A percentile compares a stretch with the other conserved stretches of the same genome.
Evolutionary conservation across 1,284 basidiomycete species (phyloP).

Genomic region (Naganishia sp.): DNA sequence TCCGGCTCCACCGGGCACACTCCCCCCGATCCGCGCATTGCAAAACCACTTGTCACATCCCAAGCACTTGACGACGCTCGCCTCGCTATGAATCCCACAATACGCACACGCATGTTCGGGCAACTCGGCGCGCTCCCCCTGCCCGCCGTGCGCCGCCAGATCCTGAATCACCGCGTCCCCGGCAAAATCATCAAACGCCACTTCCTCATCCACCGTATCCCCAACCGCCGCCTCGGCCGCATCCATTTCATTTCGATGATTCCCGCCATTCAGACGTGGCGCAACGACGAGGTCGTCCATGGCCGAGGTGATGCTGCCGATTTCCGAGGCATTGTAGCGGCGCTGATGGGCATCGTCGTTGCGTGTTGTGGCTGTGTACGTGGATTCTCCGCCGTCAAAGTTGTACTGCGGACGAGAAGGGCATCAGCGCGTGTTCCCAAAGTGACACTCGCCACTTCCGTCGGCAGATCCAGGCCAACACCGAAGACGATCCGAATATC

Average conservation of each 20-base stretch:
- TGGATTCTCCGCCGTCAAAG: slow-evolving; percentile 22
- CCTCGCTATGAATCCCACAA: slow-evolving; percentile 97
- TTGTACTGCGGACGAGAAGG: slow-evolving; percentile 1
- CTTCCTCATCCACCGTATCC: slow-evolving; percentile 66
- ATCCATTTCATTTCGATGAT: not conserved
- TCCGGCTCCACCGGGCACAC: not conserved
- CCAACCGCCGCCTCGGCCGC: slow-evolving; percentile 3
- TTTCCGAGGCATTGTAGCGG: slow-evolving; percentile 4
- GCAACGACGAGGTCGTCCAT: slow-evolving; percentile 21
- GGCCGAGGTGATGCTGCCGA: slow-evolving; percentile 19
- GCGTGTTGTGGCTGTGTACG: slow-evolving; percentile 17
- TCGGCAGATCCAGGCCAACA: too few relatives aligned
- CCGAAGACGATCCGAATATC: not conserved
- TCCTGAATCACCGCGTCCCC: slow-evolving; percentile 84
- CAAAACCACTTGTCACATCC: slow-evolving; percentile 99
- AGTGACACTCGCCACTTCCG: not conserved
- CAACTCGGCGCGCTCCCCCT: slow-evolving; percentile 18
- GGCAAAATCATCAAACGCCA: slow-evolving; percentile 76
- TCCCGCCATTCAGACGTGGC: slow-evolving; percentile 1
- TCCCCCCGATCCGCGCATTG: slow-evolving; percentile 70
- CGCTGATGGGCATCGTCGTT: slow-evolving; percentile 1
- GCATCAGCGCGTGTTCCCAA: not conserved
- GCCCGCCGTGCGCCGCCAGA: slow-evolving; percentile 29
- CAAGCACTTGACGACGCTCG: slow-evolving; percentile 92
- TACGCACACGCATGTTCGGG: slow-evolving; percentile 57